Conservation (phyloP, 345 rosid species). For the Populus ilicifolia region DNA sequence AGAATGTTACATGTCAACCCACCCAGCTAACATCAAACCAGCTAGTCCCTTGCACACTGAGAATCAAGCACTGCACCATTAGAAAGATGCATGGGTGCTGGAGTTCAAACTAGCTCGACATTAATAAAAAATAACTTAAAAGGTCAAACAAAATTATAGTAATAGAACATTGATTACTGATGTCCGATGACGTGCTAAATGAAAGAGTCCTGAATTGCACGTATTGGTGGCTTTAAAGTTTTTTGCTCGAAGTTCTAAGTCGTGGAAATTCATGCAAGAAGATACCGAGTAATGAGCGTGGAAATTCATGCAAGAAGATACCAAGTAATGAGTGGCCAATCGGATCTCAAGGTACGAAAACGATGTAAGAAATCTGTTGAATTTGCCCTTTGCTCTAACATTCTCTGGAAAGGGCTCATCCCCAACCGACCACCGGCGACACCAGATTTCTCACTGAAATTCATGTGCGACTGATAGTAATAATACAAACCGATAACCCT, state of each 20-base stretch:
- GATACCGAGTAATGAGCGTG: not conserved
- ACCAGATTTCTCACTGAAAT: slow-evolving; percentile 23
- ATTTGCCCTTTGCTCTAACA: slow-evolving; percentile 17
- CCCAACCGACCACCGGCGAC: not conserved
- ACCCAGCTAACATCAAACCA: too few relatives aligned
- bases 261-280: slow-evolving; percentile 14
- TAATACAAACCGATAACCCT: not conserved
- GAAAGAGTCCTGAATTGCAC: not conserved
- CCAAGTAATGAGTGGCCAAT: not conserved
- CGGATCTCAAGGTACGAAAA: not conserved
- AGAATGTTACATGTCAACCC: too few relatives aligned
- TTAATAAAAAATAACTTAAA: not conserved
- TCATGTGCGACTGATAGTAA: not conserved
- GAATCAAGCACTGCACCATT: too few relatives aligned
- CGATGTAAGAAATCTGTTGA: not conserved
- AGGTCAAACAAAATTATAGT: not conserved
- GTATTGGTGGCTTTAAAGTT: not conserved
- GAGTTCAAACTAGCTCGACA: too few relatives aligned
- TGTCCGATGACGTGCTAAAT: not conserved
- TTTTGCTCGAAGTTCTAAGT: slow-evolving; percentile 2
- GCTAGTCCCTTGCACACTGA: too few relatives aligned
- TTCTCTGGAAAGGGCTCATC: slow-evolving; percentile 23
- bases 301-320: slow-evolving; percentile 11
- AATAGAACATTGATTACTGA: not conserved
- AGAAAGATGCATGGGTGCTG: too few relatives aligned